A percentile compares a stretch with the other conserved stretches of the same genome.
phyloP scores from a whole-genome alignment of 2,329 filamentous ascomycete species.

The Tolypocladium pustulatum region DNA sequence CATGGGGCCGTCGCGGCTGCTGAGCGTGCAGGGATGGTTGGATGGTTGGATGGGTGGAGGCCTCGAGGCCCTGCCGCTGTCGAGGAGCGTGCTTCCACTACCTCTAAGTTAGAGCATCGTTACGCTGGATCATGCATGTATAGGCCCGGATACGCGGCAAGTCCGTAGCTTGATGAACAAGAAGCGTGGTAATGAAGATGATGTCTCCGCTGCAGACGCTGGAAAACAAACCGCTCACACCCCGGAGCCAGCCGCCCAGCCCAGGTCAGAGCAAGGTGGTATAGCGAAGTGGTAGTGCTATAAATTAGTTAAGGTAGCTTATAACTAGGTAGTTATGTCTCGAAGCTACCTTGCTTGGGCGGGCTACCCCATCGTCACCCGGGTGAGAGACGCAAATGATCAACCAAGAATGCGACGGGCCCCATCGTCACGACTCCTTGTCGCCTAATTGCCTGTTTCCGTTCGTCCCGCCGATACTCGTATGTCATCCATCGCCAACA shows the following conservation, averaged over 20 bases:
- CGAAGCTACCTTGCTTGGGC: background rate
- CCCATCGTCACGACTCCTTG: background rate
- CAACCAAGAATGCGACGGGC: background rate
- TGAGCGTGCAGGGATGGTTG: background rate
- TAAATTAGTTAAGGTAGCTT: too few relatives aligned
- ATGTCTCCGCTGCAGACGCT: background rate
- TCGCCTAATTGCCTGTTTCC: background rate
- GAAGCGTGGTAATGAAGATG: background rate
- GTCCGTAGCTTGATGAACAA: background rate
- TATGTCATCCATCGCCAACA: background rate
- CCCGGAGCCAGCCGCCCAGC: too few relatives aligned
- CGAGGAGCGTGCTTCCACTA: too few relatives aligned
- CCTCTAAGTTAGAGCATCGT: too few relatives aligned
- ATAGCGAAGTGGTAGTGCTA: background rate
- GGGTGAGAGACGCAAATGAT: background rate
- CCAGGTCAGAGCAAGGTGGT: background rate
- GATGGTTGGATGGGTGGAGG: background rate
- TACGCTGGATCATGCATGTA: background rate
- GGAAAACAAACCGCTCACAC: too few relatives aligned
- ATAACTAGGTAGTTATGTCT: too few relatives aligned
- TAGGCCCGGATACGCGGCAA: background rate
- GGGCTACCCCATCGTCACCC: background rate
- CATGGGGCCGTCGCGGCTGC: too few relatives aligned
- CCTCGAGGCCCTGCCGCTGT: too few relatives aligned
- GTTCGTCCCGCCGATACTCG: background rate